Evolutionary conservation across 1,139 yeast species (phyloP), one percentile per base, ranked within the genome.

Genomic region (Candida neerlandica): DNA sequence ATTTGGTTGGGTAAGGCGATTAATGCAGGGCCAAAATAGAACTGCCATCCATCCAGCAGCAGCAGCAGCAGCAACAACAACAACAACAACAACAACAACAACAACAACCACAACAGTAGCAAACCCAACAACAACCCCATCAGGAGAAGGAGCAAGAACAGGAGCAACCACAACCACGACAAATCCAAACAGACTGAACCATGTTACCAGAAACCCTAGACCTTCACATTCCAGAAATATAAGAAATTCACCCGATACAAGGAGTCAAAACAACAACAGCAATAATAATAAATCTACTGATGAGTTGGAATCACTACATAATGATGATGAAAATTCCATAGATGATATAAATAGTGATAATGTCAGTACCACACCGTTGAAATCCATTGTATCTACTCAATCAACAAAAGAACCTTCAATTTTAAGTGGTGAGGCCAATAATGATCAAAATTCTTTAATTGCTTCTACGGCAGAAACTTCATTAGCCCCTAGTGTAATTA

Each of bases 381-480:
- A 80, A 52, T 81, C 85, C 16, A 67, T 80, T 41, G 67, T 75
- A 19, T 78, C 84, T 1, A 62, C 70, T 1, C 81, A 82, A 33
- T 73, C 78, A n/a, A 75, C 80, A 5, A 68, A 69, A 47, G 59
- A 77, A 2, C 78, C 80, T 0, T 72, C 78, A 7, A 70, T 76
- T 3, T 59, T 75, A 44, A 75, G 84, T 69, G 74, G 83, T 67
- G 64, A 76, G 61, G 54, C 67, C 58, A 55, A 71, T 62, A 54
- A 72, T 2, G 81, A 74, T 64, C 58, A 59, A 60, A 49, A 66
- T 62, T 58, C 79, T 56, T 60, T 69, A 27, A 71, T 70, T 51
- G 77, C 81, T 1, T 77, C 82, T 2, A 80, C 85, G 0, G 77
- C 81, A 1, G 80, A 79, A 50, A 80, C 85, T 0, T 79, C 84